Evolutionary conservation across 176 grass and related monocot genomes (phyloP).

Genomic region (Triticum urartu): DNA sequence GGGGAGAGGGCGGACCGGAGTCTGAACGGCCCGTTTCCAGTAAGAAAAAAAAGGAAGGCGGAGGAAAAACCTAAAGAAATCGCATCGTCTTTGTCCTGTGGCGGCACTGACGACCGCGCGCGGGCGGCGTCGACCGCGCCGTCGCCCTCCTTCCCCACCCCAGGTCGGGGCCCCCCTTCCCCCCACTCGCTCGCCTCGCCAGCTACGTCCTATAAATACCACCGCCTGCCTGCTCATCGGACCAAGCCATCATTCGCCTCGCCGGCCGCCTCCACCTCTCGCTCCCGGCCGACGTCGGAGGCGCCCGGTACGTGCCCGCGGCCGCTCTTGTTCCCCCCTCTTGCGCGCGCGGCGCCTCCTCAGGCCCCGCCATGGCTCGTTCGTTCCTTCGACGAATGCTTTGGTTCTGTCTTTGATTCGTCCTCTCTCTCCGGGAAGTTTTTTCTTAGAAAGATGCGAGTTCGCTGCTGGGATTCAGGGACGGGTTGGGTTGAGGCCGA

Average conservation of each 20-base stretch:
- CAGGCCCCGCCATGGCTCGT: too few relatives aligned
- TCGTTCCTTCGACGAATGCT: too few relatives aligned
- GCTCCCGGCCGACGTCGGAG: too few relatives aligned
- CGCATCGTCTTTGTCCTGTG: conserved; percentile 7
- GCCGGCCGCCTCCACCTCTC: background rate
- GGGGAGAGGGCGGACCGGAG: too few relatives aligned
- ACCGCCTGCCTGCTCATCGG: background rate
- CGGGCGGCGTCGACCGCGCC: too few relatives aligned
- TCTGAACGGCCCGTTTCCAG: too few relatives aligned
- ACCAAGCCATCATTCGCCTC: background rate
- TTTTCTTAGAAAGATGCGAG: background rate
- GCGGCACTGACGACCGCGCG: background rate
- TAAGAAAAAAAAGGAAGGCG: too few relatives aligned
- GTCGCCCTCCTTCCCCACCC: background rate
- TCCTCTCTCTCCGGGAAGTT: too few relatives aligned
- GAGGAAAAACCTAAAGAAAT: background rate
- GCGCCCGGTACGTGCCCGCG: too few relatives aligned
- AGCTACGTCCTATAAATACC: conserved; percentile 17
- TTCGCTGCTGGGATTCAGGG: background rate
- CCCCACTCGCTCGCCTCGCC: background rate
- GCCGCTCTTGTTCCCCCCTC: too few relatives aligned
- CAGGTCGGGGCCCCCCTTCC: background rate
- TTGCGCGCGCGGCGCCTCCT: too few relatives aligned
- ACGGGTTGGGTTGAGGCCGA: background rate
- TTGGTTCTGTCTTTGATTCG: too few relatives aligned